Conservation (phyloP, 345 rosid genomes). For the Kernera saxatilis region DNA sequence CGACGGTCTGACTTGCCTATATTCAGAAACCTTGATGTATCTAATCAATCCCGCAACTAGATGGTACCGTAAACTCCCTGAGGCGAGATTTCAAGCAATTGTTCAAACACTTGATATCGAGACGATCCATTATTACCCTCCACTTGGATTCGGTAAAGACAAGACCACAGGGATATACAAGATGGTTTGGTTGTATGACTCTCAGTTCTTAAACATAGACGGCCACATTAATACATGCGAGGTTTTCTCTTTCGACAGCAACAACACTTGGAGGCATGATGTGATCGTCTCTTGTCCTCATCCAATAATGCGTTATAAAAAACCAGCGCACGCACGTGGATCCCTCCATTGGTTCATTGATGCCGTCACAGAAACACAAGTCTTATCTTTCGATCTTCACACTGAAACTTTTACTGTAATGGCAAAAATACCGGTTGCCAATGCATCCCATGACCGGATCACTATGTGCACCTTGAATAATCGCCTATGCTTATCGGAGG, state of each 20-base stretch:
- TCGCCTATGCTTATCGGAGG: background rate
- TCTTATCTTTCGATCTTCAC: background rate
- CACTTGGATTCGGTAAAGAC: background rate
- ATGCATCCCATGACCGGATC: background rate
- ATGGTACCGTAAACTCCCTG: background rate
- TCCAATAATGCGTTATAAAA: background rate
- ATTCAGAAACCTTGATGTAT: background rate
- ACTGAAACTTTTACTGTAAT: background rate
- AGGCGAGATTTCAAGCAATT: background rate
- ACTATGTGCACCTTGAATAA: background rate
- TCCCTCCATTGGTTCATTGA: background rate
- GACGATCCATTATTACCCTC: too few relatives aligned
- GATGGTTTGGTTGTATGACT: background rate
- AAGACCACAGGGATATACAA: background rate
- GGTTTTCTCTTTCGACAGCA: background rate
- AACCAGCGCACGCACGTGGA: background rate
- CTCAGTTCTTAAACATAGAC: background rate
- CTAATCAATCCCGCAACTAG: slow-evolving; percentile 1
- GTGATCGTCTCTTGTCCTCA: background rate
- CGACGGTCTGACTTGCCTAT: background rate
- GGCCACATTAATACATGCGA: background rate
- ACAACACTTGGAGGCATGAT: background rate
- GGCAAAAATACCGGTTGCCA: background rate
- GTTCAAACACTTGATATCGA: too few relatives aligned
- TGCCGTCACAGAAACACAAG: background rate